Evolutionary conservation across 768 basidiomycete genomes (phyloP).

Genomic region (Leucogyrophana mollusca): DNA sequence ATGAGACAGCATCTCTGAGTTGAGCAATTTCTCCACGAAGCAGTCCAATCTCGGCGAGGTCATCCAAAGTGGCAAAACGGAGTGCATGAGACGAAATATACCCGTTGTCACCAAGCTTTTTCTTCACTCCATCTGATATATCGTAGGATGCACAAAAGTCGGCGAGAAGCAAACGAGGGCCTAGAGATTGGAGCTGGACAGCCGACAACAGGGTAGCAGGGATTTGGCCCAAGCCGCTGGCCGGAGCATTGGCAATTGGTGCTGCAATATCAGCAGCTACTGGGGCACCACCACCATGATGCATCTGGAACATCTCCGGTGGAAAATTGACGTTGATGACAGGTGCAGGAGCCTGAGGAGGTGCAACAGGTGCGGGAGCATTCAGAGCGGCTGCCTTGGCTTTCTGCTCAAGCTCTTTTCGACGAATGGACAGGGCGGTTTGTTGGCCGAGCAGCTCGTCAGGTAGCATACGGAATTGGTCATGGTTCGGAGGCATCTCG

Average conservation of each 20-base stretch:
- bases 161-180: not conserved
- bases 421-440: not conserved
- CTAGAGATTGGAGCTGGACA: not conserved
- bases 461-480: not conserved
- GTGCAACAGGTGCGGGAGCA: not conserved
- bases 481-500: slow-evolving; percentile 3
- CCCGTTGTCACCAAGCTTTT: not conserved
- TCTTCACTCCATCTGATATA: not conserved
- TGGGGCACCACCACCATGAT: not conserved
- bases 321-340: not conserved
- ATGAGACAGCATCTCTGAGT: not conserved
- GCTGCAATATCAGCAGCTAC: not conserved
- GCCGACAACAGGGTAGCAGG: not conserved
- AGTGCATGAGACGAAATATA: not conserved
- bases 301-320: not conserved
- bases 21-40: not conserved
- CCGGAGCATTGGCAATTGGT: not conserved
- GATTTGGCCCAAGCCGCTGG: no score
- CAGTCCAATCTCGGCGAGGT: not conserved
- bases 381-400: not conserved
- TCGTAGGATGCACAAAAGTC: not conserved
- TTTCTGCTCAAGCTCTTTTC: not conserved
- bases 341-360: not conserved
- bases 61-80: not conserved
- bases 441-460: not conserved